Conservation (phyloP, 1,284 basidiomycete species). For the Malassezia arunalokei region DNA sequence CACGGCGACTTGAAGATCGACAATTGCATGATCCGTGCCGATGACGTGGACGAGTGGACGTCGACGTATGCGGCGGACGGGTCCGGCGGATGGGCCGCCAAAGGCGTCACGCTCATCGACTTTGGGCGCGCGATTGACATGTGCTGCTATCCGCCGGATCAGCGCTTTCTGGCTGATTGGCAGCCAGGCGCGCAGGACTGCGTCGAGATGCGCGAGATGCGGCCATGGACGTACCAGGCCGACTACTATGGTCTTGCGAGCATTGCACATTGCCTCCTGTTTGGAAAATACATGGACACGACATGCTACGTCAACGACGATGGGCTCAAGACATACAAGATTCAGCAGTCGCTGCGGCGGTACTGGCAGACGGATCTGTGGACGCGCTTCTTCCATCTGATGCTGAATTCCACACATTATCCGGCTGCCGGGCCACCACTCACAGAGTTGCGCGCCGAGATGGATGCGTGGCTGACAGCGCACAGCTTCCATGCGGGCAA, state of each 20-base stretch:
- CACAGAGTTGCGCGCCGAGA: constrained; percentile 57
- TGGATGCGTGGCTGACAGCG: constrained; percentile 70
- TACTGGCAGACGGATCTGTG: constrained; percentile 91
- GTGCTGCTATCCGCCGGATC: constrained; percentile 56
- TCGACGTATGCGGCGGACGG: constrained; percentile 64
- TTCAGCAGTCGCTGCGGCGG: constrained; percentile 64
- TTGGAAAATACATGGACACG: constrained; percentile 66
- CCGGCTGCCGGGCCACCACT: constrained; percentile 64
- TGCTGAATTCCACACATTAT: constrained; percentile 57
- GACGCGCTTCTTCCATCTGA: constrained; percentile 67
- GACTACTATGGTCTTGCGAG: constrained; percentile 91
- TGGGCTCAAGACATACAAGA: constrained; percentile 8
- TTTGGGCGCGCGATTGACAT: constrained; percentile 89
- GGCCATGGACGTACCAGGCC: constrained; percentile 81
- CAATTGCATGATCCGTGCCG: constrained; percentile 84
- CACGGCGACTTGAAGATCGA: constrained; percentile 99
- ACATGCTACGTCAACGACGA: constrained; percentile 13
- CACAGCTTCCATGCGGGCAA: constrained; percentile 62
- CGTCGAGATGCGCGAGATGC: constrained; percentile 68
- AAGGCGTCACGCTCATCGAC: constrained; percentile 87
- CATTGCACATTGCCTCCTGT: constrained; percentile 86
- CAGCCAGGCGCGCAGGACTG: constrained; percentile 65
- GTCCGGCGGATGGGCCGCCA: constrained; percentile 66
- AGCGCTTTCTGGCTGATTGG: constrained; percentile 80
- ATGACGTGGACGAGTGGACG: constrained; percentile 61